A percentile compares a stretch with the other conserved stretches of the same genome.
Conservation (phyloP, 2,329 filamentous ascomycete genomes). For the Microcera coccophila region DNA sequence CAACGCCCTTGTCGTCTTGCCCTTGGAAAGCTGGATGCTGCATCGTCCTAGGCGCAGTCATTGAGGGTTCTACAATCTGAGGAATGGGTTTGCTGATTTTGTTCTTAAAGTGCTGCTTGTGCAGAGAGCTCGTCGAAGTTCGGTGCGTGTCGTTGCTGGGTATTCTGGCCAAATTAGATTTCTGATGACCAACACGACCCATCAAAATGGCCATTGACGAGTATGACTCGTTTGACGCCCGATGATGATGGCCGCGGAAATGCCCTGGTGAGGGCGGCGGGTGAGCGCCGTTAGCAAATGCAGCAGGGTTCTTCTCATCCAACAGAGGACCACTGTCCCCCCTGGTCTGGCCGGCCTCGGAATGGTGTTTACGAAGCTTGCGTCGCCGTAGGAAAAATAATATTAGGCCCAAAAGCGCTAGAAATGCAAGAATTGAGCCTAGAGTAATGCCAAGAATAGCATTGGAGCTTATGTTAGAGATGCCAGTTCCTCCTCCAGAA, state of each 20-base stretch:
- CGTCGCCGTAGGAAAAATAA: slow-evolving; percentile 55
- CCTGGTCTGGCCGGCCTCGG: slow-evolving; percentile 36
- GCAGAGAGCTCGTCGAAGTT: slow-evolving; percentile 51
- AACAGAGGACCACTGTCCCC: slow-evolving; percentile 40
- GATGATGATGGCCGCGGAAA: slow-evolving; percentile 50
- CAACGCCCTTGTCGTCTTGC: slow-evolving; percentile 42
- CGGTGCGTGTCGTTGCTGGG: slow-evolving; percentile 53
- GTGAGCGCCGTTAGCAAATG: slow-evolving; percentile 43
- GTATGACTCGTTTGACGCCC: slow-evolving; percentile 54
- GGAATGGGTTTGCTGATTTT: slow-evolving; percentile 60
- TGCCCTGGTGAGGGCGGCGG: slow-evolving; percentile 32
- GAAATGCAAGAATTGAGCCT: slow-evolving; percentile 73
- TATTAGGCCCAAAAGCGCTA: slow-evolving; percentile 65
- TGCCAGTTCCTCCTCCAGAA: slow-evolving; percentile 23
- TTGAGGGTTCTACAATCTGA: slow-evolving; percentile 25
- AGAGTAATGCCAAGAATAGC: slow-evolving; percentile 76
- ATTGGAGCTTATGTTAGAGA: slow-evolving; percentile 40
- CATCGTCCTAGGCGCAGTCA: slow-evolving; percentile 5
- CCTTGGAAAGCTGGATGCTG: slow-evolving; percentile 30
- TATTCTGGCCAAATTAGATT: slow-evolving; percentile 45
- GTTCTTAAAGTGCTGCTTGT: slow-evolving; percentile 61
- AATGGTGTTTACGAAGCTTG: slow-evolving; percentile 48
- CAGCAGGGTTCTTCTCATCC: slow-evolving; percentile 58
- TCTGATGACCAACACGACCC: slow-evolving; percentile 55
- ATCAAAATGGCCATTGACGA: slow-evolving; percentile 64